Percentiles rank a stretch among this genome's conserved stretches.
phyloP scores from a whole-genome alignment of 768 basidiomycete genomes.

The Rhizopogon vulgaris region DNA sequence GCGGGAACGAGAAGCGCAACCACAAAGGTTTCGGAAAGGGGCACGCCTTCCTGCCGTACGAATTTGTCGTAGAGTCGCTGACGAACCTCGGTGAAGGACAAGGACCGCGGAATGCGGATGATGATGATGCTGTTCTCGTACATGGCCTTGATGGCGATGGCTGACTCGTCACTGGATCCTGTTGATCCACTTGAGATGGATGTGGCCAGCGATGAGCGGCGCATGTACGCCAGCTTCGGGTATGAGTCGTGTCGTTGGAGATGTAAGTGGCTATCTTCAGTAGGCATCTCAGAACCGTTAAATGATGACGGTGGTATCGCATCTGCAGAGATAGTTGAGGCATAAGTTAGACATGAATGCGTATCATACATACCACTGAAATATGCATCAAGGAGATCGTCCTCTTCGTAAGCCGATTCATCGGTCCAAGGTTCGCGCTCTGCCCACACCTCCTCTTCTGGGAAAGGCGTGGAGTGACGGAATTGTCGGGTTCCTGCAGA shows the following conservation, averaged over 20 bases:
- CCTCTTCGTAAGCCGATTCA: constrained; percentile 21
- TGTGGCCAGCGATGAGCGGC: constrained; percentile 24
- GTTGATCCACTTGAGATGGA: constrained; percentile 35
- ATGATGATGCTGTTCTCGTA: constrained; percentile 58
- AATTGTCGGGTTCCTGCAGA: constrained; percentile 9
- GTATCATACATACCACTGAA: constrained; percentile 28
- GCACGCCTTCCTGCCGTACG: constrained; percentile 50
- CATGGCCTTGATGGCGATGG: constrained; percentile 58
- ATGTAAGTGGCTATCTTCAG: constrained; percentile 3
- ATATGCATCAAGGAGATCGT: constrained; percentile 36
- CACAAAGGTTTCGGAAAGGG: constrained; percentile 48
- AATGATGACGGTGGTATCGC: constrained; percentile 11
- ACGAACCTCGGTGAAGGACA: constrained; percentile 48
- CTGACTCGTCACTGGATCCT: constrained; percentile 16
- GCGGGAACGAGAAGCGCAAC: constrained; percentile 46
- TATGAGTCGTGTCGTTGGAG: constrained; percentile 1
- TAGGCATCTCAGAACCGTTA: constrained; percentile 18
- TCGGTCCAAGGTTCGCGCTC: constrained; percentile 18
- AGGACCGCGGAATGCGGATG: constrained; percentile 45
- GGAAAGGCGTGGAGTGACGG: constrained; percentile 9
- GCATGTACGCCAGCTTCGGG: constrained; percentile 6
- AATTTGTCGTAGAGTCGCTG: constrained; percentile 61
- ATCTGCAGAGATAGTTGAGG: constrained; percentile 13
- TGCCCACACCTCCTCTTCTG: constrained; percentile 16
- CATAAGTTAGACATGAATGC: neutral